Evolutionary conservation across 106 monocot genomes (phyloP), one percentile per base, ranked within the genome.

Genomic region (Cymbidium sinense): DNA sequence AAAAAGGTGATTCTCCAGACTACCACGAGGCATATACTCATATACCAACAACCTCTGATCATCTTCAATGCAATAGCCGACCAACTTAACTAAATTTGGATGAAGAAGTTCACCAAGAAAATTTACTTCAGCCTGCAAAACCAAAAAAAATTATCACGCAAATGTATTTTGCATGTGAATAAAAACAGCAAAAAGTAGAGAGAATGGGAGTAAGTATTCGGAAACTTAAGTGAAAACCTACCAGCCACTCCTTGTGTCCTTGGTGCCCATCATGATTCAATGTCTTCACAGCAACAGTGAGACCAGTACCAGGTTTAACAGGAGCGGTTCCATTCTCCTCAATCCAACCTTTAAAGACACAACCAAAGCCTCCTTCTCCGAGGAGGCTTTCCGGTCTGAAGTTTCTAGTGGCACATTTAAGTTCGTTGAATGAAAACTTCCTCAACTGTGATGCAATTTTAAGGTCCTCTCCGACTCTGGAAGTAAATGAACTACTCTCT

Each of bases 341-440:
- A 41, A 91, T 91, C 91, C 91, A 91, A 43, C 91, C 91, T 80
- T 91, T 91, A 44, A 88, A 91, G n/a, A 91, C 91, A 81, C 91
- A 85, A 31, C 91, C 91, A 79, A 91, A 91, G n/a, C 91, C 91
- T 39, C 91, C 91, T 73, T 91, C 91, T 50, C 91, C 91, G 58
- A 91, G 84, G 51, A 91, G 88, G 78, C 84, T 84, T 62, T 91
- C 91, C 34, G 91, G 91, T 64, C 88, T 84, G 41, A 91, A 91
- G 65, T 91, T 91, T 73, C 91, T 82, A n/a, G 91, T 86, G 19
- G 91, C 91, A 76, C 80, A 88, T 65, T 85, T 91, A n/a, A 91
- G 86, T 39, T 91, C 91, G 58, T 79, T 80, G 75, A 91, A 91
- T 47, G 80, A 71, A 77, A 91, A 91, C 36, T 88, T 91, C 54